A percentile compares a stretch with the other conserved stretches of the same genome.
Conservation (phyloP, 345 rosid species). For the Brassica rapa region DNA sequence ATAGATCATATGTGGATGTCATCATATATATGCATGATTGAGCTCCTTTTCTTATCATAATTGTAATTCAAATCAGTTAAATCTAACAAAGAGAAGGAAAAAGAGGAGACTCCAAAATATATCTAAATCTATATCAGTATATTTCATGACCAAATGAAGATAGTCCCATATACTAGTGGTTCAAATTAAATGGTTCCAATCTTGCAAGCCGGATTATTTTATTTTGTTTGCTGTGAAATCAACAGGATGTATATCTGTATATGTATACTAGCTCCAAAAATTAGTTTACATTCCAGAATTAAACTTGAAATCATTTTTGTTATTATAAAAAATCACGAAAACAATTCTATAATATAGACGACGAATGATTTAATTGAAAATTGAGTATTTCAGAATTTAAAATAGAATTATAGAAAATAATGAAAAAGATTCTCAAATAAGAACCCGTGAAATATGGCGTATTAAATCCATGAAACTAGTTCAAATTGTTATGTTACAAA, state of each 20-base stretch:
- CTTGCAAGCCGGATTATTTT: not conserved
- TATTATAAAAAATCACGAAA: not conserved
- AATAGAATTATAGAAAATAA: too few species aligned
- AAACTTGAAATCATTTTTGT: not conserved
- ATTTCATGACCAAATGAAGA: not conserved
- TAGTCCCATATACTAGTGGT: not conserved
- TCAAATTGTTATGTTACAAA: not conserved
- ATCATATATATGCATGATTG: constrained; percentile 36
- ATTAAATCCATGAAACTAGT: not conserved
- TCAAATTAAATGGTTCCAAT: not conserved
- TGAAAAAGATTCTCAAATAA: not conserved
- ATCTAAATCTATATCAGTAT: not conserved
- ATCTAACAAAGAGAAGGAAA: not conserved
- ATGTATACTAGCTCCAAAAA: not conserved
- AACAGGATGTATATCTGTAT: not conserved
- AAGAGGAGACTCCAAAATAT: not conserved
- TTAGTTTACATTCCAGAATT: not conserved
- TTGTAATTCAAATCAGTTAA: constrained; percentile 25
- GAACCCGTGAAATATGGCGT: not conserved
- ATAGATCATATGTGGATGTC: constrained; percentile 32
- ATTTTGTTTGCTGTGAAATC: not conserved
- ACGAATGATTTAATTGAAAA: too few species aligned
- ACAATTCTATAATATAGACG: not conserved
- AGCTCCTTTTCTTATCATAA: constrained; percentile 27
- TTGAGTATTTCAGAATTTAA: not conserved